phyloP scores from a whole-genome alignment of 192 early-diverging fungal genomes.

The Backusella parvicylindrica region DNA sequence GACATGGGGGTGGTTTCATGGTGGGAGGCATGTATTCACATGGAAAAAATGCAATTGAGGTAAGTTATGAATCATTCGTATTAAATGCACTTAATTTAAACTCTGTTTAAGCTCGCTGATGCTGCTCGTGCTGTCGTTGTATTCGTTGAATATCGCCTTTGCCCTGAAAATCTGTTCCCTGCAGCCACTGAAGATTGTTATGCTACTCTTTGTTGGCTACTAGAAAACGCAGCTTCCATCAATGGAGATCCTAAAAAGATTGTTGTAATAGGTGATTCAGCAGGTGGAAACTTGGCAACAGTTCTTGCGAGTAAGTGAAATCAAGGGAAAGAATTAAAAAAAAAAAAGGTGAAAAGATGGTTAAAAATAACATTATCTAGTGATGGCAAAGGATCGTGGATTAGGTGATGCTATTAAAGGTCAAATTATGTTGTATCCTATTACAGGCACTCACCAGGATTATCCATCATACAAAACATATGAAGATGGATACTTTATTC shows the following conservation, averaged over 20 bases:
- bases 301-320: not conserved
- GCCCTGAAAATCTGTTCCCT: conserved; percentile 2
- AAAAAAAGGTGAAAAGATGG: no score
- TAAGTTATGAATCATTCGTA: not conserved
- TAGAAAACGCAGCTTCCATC: not conserved
- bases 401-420: not conserved
- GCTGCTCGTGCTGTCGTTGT: not conserved
- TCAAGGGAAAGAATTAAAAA: no score
- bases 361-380: not conserved
- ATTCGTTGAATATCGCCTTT: conserved; percentile 12
- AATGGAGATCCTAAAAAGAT: not conserved
- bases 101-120: not conserved
- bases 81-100: not conserved
- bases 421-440: conserved; percentile 14
- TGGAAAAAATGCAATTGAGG: not conserved
- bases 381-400: conserved; percentile 2
- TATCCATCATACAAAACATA: not conserved
- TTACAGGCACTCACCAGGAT: conserved; percentile 1
- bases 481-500: not conserved
- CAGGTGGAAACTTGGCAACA: conserved; percentile 14
- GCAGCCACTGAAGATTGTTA: not conserved
- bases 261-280: conserved; percentile 19
- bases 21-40: not conserved
- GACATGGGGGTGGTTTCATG: not conserved
- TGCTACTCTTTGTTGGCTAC: conserved; percentile 7